These are phyloP conservation scores for Eutypa lata DNA, from an alignment of 2,329 filamentous ascomycete genomes.

Conservation along the genomic window DNA sequence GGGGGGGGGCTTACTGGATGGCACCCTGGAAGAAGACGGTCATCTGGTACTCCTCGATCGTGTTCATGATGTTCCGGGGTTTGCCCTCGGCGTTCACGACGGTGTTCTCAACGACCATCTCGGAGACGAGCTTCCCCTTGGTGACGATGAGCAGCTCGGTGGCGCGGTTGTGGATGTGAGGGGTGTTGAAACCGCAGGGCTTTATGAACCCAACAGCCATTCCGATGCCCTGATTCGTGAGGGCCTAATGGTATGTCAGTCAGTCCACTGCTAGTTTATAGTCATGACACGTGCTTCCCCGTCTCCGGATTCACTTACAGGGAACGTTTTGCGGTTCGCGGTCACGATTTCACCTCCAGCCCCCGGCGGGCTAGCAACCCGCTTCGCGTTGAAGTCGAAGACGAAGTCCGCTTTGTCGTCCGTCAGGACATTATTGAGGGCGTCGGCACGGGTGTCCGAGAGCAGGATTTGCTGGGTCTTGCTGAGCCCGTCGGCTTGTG, in stretches of 20 bases:
- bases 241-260: conserved; percentile 26
- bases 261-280: not conserved
- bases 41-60: conserved; percentile 42
- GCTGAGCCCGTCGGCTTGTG: conserved; percentile 20
- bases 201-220: conserved; percentile 51
- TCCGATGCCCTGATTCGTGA: conserved; percentile 47
- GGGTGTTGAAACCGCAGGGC: conserved; percentile 54
- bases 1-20: conserved; percentile 33
- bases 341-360: conserved; percentile 46
- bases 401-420: conserved; percentile 40
- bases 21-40: conserved; percentile 53
- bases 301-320: conserved; percentile 19
- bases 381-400: conserved; percentile 42
- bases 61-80: conserved; percentile 34
- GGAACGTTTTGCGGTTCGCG: conserved; percentile 55
- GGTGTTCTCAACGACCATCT: conserved; percentile 53
- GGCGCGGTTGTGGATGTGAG: conserved; percentile 53
- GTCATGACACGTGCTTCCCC: not conserved
- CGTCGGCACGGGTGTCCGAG: conserved; percentile 40
- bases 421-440: conserved; percentile 38
- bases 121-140: conserved; percentile 44
- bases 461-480: conserved; percentile 36
- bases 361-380: conserved; percentile 26
- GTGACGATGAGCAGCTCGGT: conserved; percentile 52
- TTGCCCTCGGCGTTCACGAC: conserved; percentile 35